Evolutionary conservation across 441 rosid genomes (phyloP), one percentile per base, ranked within the genome.

Genomic region (Jatropha multifida): DNA sequence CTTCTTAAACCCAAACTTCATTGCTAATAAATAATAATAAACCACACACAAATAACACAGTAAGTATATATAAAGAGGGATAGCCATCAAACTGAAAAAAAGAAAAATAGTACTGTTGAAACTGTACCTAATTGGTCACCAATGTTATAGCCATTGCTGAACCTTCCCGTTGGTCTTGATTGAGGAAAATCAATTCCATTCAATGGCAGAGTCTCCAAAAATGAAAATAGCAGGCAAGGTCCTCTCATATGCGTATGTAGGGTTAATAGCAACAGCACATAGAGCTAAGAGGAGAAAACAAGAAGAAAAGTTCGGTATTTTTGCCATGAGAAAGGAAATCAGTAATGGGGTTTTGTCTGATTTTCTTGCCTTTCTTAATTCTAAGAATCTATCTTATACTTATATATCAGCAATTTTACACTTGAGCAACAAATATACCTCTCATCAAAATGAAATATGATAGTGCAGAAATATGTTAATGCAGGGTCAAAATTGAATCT

Each of bases 161-260:
- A 84, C 77, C 87, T 75, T 38, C 85, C 87, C 0, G 83, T 84
- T 3, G 85, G 63, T 0, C 8, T 11, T 3, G 78, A 69, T 27
- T 74, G 48, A 40, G 79, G 83, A 69, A 37, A 84, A 65, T 84
- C 85, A 32, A 81, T 77, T 60, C 85, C 83, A 54, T 84, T 68
- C 85, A 15, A 75, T 60, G 13, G 76, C 75, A 7, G 85, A 80
- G 66, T 82, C 87, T 3, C 85, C 83, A 32, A 84, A 79, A 5
- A 84, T 18, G 76, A 79, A 84, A 40, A 75, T 67, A 5, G 77
- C 77, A 11, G 72, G 77, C 44, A 77, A 32, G 2, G 10, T 65
- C 18, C 80, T 54, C n/a, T 40, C 54, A 42, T 56, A 40, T 11
- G 7, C 37, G 2, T 14, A 6, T 10, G 38, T 54, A 44, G 14